A percentile compares a stretch with the other conserved stretches of the same genome.
These are phyloP conservation scores for Torulaspora quercuum DNA, from an alignment of 805 yeast genomes.

Conservation along the genomic window DNA sequence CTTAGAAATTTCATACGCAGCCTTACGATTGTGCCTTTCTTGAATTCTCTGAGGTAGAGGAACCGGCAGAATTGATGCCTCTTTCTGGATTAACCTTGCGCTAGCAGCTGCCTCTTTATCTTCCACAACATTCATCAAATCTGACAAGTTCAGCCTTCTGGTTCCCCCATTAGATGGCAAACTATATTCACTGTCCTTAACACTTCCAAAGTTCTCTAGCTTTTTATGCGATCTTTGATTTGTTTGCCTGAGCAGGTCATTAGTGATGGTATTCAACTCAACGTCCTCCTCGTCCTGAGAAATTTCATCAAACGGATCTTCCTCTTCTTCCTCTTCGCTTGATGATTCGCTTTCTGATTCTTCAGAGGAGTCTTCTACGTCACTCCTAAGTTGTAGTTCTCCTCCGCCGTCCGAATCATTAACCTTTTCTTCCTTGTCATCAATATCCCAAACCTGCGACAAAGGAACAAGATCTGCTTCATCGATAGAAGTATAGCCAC, in stretches of 20 bases:
- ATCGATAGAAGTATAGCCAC: constrained; percentile 69
- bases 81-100: constrained; percentile 45
- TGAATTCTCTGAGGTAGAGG: constrained; percentile 87
- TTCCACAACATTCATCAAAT: constrained; percentile 69
- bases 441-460: constrained; percentile 88
- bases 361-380: constrained; percentile 19
- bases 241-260: constrained; percentile 36
- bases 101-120: constrained; percentile 47
- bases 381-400: constrained; percentile 24
- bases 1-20: constrained; percentile 85
- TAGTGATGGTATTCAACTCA: constrained; percentile 51
- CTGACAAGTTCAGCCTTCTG: constrained; percentile 58
- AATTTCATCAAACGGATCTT: constrained; percentile 37
- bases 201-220: constrained; percentile 49
- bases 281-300: constrained; percentile 50
- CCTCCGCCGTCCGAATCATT: constrained; percentile 26
- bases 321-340: constrained; percentile 25
- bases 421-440: constrained; percentile 41
- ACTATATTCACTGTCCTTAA: constrained; percentile 65
- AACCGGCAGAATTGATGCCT: constrained; percentile 54
- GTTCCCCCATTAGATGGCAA: constrained; percentile 44
- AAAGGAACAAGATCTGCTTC: constrained; percentile 71
- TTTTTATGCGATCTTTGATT: constrained; percentile 39
- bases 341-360: constrained; percentile 16
- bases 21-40: constrained; percentile 77